phyloP scores from a whole-genome alignment of 345 rosid genomes.

The Cardamine resedifolia region DNA sequence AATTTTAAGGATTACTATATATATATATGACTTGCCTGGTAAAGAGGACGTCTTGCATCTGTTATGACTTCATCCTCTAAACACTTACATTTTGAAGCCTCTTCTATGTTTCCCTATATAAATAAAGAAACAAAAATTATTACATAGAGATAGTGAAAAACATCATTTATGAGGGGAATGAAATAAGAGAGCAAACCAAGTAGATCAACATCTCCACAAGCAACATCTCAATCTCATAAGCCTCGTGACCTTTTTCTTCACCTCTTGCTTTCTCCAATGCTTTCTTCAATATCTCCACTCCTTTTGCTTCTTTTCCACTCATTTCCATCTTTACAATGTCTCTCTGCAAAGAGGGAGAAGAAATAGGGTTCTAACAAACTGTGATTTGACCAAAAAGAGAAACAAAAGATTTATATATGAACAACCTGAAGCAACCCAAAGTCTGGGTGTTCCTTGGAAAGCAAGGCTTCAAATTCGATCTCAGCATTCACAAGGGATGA shows the following conservation, averaged over 20 bases:
- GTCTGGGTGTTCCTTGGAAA: slow-evolving; percentile 37
- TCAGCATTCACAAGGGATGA: slow-evolving; percentile 32
- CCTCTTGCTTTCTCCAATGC: slow-evolving; percentile 36
- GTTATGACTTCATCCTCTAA: slow-evolving; percentile 39
- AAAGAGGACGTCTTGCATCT: slow-evolving; percentile 56
- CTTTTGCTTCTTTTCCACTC: slow-evolving; percentile 58
- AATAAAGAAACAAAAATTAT: background rate
- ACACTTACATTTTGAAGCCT: slow-evolving; percentile 48
- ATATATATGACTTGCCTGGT: slow-evolving; percentile 49
- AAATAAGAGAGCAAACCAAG: slow-evolving; percentile 42
- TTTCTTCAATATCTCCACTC: slow-evolving; percentile 33
- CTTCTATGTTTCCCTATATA: slow-evolving; percentile 45
- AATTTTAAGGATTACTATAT: background rate
- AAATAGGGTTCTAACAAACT: background rate
- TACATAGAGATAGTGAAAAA: background rate
- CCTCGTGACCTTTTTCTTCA: slow-evolving; percentile 44
- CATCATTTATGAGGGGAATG: background rate
- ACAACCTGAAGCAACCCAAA: slow-evolving; percentile 56
- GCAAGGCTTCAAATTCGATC: slow-evolving; percentile 32
- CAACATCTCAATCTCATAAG: slow-evolving; percentile 62
- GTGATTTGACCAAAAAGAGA: background rate
- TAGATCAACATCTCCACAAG: slow-evolving; percentile 64
- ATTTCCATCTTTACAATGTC: slow-evolving; percentile 53
- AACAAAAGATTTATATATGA: background rate
- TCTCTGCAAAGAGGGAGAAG: slow-evolving; percentile 25